Base-by-base conservation (phyloP, 1,139 yeast genomes). In the Pichia sorboxylosa region DNA sequence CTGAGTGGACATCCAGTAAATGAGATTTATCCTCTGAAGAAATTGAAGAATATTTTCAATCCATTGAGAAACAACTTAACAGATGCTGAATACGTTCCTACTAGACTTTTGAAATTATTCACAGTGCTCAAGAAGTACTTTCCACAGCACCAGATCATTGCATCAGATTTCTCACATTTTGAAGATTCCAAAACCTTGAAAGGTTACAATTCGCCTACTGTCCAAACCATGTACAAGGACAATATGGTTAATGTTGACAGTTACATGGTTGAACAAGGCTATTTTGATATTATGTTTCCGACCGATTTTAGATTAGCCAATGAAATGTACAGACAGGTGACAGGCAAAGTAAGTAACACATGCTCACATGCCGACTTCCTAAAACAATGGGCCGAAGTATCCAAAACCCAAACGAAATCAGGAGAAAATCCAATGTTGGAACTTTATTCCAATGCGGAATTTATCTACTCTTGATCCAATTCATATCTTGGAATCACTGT, bases 351-450 rank as follows among this genome's bases (percentile, higher is more conserved):
- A 3, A 65, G 79, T 9, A 57, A 59, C 34, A 69, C 73, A 1
- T 63, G 69, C 29, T 56, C 73, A 25, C 94, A 83, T 53, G 57
- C 63, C 8, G 80, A 73, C 10, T 83, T 80, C 42, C 54, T 84
- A 45, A 66, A 62, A 36, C 64, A 65, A 33, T 82, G 93, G 92
- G 84, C 80, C 0, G 85, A 79, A 45, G 41, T 69, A 1, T 75
- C 74, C 4, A 66, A 63, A 7, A 81, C 94, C 4, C 68, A 73
- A 5, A 79, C 93, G 1, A 71, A 67, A 44, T 67, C 71, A 24
- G 94, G 94, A 0, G 94, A 82, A 45, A 81, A 81, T 46, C 94
- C 94, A n/a, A 73, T 83, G 87, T 53, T 83, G 39, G 80, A 79
- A 35, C 71, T 82, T 41, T 83, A 83, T 52, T 63, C 67, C 30